These are phyloP conservation scores for Nakaseomyces nivariensis DNA, from an alignment of 1,139 yeast genomes.

Conservation along the genomic window DNA sequence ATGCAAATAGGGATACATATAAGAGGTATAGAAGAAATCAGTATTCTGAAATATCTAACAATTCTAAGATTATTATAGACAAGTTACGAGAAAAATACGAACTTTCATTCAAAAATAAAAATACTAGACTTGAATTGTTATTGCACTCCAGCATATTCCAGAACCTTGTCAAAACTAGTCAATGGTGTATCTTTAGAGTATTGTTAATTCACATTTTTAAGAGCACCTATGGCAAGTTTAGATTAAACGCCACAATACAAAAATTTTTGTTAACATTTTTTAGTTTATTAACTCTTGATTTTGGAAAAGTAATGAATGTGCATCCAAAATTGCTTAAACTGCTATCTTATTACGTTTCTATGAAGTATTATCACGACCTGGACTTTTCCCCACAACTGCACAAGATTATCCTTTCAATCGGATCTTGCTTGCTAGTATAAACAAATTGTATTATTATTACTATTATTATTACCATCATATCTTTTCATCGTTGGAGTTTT, in stretches of 20 bases:
- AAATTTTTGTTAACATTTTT: neutral
- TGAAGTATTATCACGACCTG: neutral
- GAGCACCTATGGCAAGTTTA: neutral
- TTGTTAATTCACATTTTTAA: constrained; percentile 6
- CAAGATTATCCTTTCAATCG: neutral
- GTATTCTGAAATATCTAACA: constrained; percentile 4
- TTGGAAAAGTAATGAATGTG: neutral
- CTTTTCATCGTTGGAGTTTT: too few relatives aligned
- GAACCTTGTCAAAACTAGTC: constrained; percentile 18
- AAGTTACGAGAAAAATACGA: constrained; percentile 21
- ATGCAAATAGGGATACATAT: neutral
- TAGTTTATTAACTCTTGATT: neutral
- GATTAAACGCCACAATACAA: neutral
- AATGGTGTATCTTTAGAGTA: constrained; percentile 25
- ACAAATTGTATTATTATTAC: neutral
- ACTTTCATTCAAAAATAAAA: constrained; percentile 10
- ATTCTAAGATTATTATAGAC: constrained; percentile 17
- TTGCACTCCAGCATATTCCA: constrained; percentile 16
- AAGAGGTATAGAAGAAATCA: neutral
- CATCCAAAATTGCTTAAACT: neutral
- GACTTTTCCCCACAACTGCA: neutral
- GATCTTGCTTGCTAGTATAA: neutral
- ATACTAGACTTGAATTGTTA: constrained; percentile 7
- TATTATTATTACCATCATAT: too few relatives aligned
- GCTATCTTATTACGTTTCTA: neutral